These are phyloP conservation scores for Quercus mongolica DNA, from an alignment of 306 rosid species.

Conservation along the genomic window DNA sequence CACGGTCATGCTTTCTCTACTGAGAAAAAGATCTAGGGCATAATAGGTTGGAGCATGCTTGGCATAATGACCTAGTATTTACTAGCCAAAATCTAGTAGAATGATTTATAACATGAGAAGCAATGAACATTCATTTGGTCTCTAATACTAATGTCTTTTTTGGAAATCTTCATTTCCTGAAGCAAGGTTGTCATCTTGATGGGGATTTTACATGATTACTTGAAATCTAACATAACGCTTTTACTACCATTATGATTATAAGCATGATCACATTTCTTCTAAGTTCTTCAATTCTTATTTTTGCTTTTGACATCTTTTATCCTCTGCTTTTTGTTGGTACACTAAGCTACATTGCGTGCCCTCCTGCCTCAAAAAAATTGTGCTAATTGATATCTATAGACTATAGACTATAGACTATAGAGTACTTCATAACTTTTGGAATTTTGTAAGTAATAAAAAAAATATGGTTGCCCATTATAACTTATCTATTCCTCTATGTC, in stretches of 20 bases:
- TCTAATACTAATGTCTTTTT: not conserved
- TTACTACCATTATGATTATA: constrained; percentile 18
- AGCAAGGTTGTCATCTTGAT: not conserved
- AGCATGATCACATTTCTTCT: constrained; percentile 32
- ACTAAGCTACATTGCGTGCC: not conserved
- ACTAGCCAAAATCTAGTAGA: not conserved
- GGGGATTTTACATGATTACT: not conserved
- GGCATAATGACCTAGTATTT: not conserved
- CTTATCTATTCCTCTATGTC: not conserved
- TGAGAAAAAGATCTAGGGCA: not conserved
- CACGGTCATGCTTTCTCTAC: not conserved
- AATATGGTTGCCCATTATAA: not conserved
- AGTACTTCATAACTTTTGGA: not conserved
- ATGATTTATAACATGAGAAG: not conserved
- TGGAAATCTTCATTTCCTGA: not conserved
- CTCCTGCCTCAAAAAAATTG: constrained; percentile 4
- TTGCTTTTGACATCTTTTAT: constrained; percentile 5
- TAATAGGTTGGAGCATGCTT: not conserved
- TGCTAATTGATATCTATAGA: not conserved
- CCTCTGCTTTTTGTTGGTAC: constrained; percentile 14
- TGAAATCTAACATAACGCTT: constrained; percentile 24
- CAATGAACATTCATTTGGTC: not conserved
- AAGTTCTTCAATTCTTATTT: constrained; percentile 13
- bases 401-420: too few species aligned
- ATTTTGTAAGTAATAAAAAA: not conserved